Evolutionary conservation across 2,329 filamentous ascomycete species (phyloP), one percentile per base, ranked within the genome.

Genomic region (Pseudogymnoascus pannorum): DNA sequence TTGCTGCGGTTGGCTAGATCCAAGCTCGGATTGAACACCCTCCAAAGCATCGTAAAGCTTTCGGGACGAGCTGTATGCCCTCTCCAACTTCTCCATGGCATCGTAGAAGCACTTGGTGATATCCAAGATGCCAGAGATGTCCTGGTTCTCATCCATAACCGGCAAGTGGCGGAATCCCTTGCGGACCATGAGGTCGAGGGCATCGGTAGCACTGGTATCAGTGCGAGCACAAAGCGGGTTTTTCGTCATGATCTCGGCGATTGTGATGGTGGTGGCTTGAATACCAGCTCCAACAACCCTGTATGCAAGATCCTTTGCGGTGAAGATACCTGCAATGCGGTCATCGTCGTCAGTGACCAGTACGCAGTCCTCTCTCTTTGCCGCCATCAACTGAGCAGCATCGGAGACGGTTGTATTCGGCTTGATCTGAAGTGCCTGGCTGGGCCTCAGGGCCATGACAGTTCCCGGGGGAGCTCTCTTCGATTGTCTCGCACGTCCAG

Each of bases 71-170:
- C 91, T 92, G 75, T 99, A 99, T 58, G 94, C 94, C 59, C 94
- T 88, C 80, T 99, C 94, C 64, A 99, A 79, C 80, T 99, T 99
- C 80, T 99, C 94, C 94, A 99, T 99, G 44, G 94, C 94, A 77
- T 99, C 94, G 77, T 99, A 99, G 76, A 99, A 99, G 77, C 94
- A 99, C 77, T 97, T 99, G 62, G 94, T 99, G 70, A 99, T 99
- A 75, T 99, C 94, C 60, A 99, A 80, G 67, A 99, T 92, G 79
- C 94, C 94, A 6, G 92, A 96, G 65, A 99, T 99, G 72, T 99
- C 93, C 76, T 99, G 94, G 75, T 99, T 97, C 79, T 99, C 94
- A 76, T 99, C 94, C 94, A 99, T 99, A 67, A 99, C 94, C 2
- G 94, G 94, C 72, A 99, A 76, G 79, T 99, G 94, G 68, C 94